A percentile compares a stretch with the other conserved stretches of the same genome.
phyloP scores from a whole-genome alignment of 495 filamentous ascomycete species.

The Hypoxylon subgilvum region DNA sequence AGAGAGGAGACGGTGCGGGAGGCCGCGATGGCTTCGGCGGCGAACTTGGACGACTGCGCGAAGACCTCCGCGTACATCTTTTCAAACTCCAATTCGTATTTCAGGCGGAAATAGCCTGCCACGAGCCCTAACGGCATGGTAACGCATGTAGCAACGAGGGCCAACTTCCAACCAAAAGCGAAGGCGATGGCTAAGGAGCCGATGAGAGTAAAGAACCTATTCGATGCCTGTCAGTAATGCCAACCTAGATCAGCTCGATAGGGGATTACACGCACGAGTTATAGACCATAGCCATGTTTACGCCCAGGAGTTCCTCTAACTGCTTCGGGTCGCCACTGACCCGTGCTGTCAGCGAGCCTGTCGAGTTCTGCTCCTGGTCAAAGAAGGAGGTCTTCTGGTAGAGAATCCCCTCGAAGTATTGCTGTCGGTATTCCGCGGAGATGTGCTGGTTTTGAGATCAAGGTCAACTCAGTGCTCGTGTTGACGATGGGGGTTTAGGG shows the following conservation, averaged over 20 bases:
- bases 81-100: constrained; percentile 63
- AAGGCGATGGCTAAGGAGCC: constrained; percentile 59
- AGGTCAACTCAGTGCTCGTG: no score
- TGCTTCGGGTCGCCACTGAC: constrained; percentile 65
- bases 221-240: neutral
- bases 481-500: neutral
- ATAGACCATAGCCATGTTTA: constrained; percentile 60
- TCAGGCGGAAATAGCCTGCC: constrained; percentile 58
- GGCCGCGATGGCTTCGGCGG: constrained; percentile 64
- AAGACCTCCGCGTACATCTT: constrained; percentile 62
- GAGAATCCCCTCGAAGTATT: constrained; percentile 65
- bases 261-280: constrained; percentile 40
- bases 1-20: constrained; percentile 64
- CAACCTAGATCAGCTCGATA: neutral
- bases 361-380: constrained; percentile 65
- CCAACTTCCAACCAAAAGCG: constrained; percentile 65
- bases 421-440: constrained; percentile 58
- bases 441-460: constrained; percentile 41
- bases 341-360: constrained; percentile 65
- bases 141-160: constrained; percentile 56
- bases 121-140: constrained; percentile 55
- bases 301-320: constrained; percentile 66
- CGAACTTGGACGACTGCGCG: constrained; percentile 63
- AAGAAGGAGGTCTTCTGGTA: constrained; percentile 67
- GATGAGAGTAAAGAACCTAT: constrained; percentile 53